phyloP scores from a whole-genome alignment of 495 filamentous ascomycete genomes.

The Lichina pygmaea region DNA sequence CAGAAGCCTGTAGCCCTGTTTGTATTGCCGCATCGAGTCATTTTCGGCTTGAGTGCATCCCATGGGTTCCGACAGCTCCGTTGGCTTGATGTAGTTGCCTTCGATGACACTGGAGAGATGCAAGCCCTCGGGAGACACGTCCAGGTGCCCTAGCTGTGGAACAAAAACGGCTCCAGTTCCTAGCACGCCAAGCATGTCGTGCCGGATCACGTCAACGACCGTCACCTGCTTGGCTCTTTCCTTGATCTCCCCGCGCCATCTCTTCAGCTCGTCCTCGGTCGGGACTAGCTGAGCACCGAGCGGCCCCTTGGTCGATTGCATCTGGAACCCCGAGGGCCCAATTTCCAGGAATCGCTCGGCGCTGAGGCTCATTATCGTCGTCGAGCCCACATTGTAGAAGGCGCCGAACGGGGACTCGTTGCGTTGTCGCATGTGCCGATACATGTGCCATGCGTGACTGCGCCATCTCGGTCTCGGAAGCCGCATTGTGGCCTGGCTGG shows the following conservation, averaged over 20 bases:
- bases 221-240: conserved; percentile 91
- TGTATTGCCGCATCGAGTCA: no score
- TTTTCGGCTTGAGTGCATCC: no score
- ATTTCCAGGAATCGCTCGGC: conserved; percentile 72
- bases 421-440: conserved; percentile 34
- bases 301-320: conserved; percentile 84
- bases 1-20: neutral
- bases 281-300: conserved; percentile 40
- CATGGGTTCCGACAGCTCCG: no score
- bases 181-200: conserved; percentile 65
- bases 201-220: conserved; percentile 86
- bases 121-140: conserved; percentile 71
- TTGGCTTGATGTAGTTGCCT: neutral
- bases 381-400: conserved; percentile 39
- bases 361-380: conserved; percentile 59
- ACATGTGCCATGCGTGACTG: conserved; percentile 36
- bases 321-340: conserved; percentile 30
- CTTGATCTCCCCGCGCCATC: conserved; percentile 48
- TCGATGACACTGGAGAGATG: conserved; percentile 13
- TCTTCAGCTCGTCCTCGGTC: conserved; percentile 38
- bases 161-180: conserved; percentile 35
- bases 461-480: conserved; percentile 5
- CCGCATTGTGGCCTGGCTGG: conserved; percentile 41
- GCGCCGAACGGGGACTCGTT: conserved; percentile 78
- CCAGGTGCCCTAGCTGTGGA: conserved; percentile 46